Evolutionary conservation across 2,329 filamentous ascomycete genomes (phyloP).

Genomic region (Piedraia hortae): DNA sequence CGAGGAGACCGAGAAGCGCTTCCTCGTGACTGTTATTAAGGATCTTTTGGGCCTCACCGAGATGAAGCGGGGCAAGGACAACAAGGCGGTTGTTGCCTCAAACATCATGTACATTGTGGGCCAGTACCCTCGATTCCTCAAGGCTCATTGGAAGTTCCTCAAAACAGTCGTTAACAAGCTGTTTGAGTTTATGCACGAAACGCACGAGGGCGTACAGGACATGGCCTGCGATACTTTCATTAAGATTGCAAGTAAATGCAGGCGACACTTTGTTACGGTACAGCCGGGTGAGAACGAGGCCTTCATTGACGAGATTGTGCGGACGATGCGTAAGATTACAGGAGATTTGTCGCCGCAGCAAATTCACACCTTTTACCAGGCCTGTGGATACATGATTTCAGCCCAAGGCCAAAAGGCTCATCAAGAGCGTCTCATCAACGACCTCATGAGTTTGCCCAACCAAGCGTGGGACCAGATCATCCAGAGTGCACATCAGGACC

Average conservation of each 20-base stretch:
- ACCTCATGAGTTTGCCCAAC: constrained; percentile 85
- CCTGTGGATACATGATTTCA: constrained; percentile 96
- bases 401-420: constrained; percentile 86
- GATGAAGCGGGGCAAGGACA: constrained; percentile 98
- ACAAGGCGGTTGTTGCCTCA: constrained; percentile 94
- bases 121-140: constrained; percentile 91
- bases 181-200: constrained; percentile 99
- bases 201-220: constrained; percentile 95
- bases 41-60: constrained; percentile 88
- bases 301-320: constrained; percentile 95
- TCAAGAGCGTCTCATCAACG: constrained; percentile 71
- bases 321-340: constrained; percentile 86
- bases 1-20: constrained; percentile 94
- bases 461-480: constrained; percentile 91
- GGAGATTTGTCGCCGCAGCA: constrained; percentile 87
- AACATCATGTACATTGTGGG: constrained; percentile 99
- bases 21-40: constrained; percentile 95
- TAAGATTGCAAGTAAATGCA: constrained; percentile 96
- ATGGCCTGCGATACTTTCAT: constrained; percentile 99
- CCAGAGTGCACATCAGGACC: constrained; percentile 56
- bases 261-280: constrained; percentile 84
- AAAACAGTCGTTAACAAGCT: constrained; percentile 99
- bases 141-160: constrained; percentile 98
- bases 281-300: constrained; percentile 85
- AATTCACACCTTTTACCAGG: constrained; percentile 96